Evolutionary conservation across 1,284 basidiomycete genomes (phyloP).

Genomic region (Trichosporon sp.): DNA sequence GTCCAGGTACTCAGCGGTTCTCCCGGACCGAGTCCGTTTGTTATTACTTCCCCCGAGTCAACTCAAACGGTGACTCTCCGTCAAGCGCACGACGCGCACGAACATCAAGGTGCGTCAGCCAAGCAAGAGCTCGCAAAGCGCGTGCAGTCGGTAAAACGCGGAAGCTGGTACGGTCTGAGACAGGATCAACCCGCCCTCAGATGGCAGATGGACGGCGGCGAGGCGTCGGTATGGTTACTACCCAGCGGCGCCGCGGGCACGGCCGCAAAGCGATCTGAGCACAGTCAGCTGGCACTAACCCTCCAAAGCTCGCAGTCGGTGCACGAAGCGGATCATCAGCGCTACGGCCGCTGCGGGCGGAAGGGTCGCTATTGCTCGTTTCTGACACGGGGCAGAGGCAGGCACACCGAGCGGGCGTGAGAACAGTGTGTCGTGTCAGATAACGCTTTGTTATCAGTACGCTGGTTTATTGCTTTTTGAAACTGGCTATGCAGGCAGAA

Average conservation of each 20-base stretch:
- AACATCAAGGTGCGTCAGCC: conserved; percentile 1
- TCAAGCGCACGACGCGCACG: not conserved
- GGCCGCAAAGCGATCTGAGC: not conserved
- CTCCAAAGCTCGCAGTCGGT: too few species aligned
- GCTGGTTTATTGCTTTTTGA: not conserved
- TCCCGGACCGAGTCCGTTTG: not conserved
- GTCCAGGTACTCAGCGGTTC: not conserved
- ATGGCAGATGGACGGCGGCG: not conserved
- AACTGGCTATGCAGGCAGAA: not conserved
- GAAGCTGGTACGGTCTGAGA: not conserved
- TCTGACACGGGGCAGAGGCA: not conserved
- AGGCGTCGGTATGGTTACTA: not conserved
- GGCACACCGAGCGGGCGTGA: not conserved
- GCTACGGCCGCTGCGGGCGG: too few species aligned
- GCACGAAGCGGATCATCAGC: too few species aligned
- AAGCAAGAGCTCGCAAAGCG: not conserved
- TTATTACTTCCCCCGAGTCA: conserved; percentile 10
- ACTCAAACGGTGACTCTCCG: not conserved
- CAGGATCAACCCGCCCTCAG: not conserved
- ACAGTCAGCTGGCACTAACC: too few species aligned
- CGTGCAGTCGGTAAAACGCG: not conserved
- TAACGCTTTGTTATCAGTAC: not conserved
- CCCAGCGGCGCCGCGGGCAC: not conserved
- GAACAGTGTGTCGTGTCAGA: not conserved
- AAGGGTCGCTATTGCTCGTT: not conserved